A percentile compares a stretch with the other conserved stretches of the same genome.
Evolutionary conservation across 1,139 yeast genomes (phyloP).

Genomic region (Ogataea hybrid): DNA sequence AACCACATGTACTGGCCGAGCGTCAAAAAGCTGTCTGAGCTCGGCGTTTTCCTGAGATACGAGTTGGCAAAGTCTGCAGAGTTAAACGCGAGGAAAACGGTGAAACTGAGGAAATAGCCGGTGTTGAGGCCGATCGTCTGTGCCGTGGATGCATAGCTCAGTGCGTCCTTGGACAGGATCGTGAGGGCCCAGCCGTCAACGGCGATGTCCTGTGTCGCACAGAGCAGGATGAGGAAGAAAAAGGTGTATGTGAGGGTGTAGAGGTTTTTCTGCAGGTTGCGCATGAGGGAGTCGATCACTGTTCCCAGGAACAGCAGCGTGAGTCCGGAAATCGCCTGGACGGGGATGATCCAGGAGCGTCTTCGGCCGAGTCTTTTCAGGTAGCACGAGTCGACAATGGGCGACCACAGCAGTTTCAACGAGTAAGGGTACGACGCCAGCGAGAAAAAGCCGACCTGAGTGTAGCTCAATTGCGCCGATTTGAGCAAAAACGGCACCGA

Average conservation of each 20-base stretch:
- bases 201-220: conserved; percentile 98
- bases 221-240: conserved; percentile 74
- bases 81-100: conserved; percentile 85
- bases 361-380: conserved; percentile 70
- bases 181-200: conserved; percentile 99
- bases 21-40: conserved; percentile 63
- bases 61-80: conserved; percentile 92
- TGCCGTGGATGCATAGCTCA: conserved; percentile 96
- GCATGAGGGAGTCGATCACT: conserved; percentile 55
- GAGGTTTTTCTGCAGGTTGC: conserved; percentile 54
- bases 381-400: conserved; percentile 88
- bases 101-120: conserved; percentile 89
- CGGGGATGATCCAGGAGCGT: conserved; percentile 92
- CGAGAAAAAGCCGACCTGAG: conserved; percentile 88
- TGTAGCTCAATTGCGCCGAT: conserved; percentile 64
- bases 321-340: conserved; percentile 73
- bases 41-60: conserved; percentile 63
- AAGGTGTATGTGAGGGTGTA: conserved; percentile 54
- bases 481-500: conserved; percentile 90
- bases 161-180: conserved; percentile 69
- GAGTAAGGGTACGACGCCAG: conserved; percentile 95
- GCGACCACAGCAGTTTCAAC: conserved; percentile 90
- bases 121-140: conserved; percentile 93
- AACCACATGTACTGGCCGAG: conserved; percentile 72
- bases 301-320: conserved; percentile 65